phyloP scores from a whole-genome alignment of 225 moss, liverwort and hornwort species.

The Ulota crispa region DNA sequence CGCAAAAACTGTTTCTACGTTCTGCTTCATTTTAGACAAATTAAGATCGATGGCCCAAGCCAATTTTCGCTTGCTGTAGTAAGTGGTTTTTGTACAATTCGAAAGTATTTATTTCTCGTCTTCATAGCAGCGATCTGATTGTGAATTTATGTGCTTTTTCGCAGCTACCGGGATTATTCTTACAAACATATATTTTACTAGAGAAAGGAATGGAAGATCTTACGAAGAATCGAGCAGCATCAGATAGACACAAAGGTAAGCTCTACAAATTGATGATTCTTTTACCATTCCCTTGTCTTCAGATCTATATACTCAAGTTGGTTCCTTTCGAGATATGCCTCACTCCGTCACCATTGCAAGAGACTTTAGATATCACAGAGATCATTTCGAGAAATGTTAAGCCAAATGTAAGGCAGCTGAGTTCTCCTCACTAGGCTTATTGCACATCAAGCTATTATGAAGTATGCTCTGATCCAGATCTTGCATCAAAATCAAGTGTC shows the following conservation, averaged over 20 bases:
- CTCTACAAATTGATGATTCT: background rate
- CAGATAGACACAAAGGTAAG: slow-evolving; percentile 11
- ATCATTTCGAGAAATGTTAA: too few species aligned
- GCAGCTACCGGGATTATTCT: slow-evolving; percentile 1
- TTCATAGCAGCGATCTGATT: slow-evolving; percentile 1
- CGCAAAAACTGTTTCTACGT: background rate
- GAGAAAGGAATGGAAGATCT: slow-evolving; percentile 2
- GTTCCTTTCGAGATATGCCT: background rate
- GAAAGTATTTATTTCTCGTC: background rate
- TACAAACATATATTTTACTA: background rate
- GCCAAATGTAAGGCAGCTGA: background rate
- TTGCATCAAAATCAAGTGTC: background rate
- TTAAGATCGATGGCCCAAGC: background rate
- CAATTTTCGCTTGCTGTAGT: background rate
- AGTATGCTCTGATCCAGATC: background rate
- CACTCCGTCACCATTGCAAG: background rate
- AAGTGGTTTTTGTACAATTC: background rate
- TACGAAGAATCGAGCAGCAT: background rate
- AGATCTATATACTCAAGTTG: background rate
- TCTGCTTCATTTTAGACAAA: background rate
- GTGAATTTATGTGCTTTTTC: background rate
- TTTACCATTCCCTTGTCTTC: background rate
- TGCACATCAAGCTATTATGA: background rate
- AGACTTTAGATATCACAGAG: background rate
- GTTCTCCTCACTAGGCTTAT: background rate